Evolutionary conservation across 441 rosid species (phyloP), one percentile per base, ranked within the genome.

Genomic region (Cnidoscolus chayamansa): DNA sequence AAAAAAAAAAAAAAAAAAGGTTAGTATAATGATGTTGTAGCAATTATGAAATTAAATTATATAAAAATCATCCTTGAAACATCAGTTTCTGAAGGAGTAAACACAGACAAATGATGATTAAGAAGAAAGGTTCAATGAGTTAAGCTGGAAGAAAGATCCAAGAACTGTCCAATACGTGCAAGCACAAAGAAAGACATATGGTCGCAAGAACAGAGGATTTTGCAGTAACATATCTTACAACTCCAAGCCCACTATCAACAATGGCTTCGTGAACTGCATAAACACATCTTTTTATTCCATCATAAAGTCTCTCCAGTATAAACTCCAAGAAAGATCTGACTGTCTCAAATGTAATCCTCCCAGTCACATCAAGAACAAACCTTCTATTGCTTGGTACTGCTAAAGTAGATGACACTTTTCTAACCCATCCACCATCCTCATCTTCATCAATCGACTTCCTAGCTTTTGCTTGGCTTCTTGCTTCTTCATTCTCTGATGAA

Each of bases 321-420:
- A 86, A 79, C 66, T 87, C 91, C 60, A 90, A 79, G 63, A 89
- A 72, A 51, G 94, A 89, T 75, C 88, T 81, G 19, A 91, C 91
- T 19, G 90, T 85, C 77, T 90, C 94, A 65, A 85, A 90, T 63
- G 93, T 83, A 48, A 86, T 79, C 63, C 76, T 80, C 68, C 94
- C 94, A 8, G 88, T 88, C 70, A 93, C 48, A 76, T 91, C 96
- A 75, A 90, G 87, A 60, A 88, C 84, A 19, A 88, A 80, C 78
- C 65, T 84, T 76, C 87, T 84, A 72, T 90, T 93, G 68, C 84
- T 84, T 0, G 94, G 97, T 72, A 84, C 81, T 0, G 91, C 81
- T 66, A 91, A 53, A 19, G 91, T 84, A 2, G 89, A 85, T 5
- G 94, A 83, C 5, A 90, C 80, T 67, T 85, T 83, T 8, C 77